phyloP scores from a whole-genome alignment of 805 yeast species.

The Pichia manshurica region DNA sequence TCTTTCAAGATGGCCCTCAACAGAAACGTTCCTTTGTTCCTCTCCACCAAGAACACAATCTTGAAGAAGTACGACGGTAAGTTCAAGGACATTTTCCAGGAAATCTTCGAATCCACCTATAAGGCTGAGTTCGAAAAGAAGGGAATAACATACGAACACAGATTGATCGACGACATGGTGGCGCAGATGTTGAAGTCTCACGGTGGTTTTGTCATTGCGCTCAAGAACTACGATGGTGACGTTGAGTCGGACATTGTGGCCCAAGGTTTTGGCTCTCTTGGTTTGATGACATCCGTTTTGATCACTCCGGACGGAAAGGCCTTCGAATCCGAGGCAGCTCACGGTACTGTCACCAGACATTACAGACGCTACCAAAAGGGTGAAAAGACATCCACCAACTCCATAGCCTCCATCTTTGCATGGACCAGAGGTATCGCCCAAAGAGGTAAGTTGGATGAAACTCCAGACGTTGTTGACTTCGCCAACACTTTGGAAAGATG shows the following conservation, averaged over 20 bases:
- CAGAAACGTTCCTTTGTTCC: constrained; percentile 57
- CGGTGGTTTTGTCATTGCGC: constrained; percentile 76
- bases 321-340: constrained; percentile 84
- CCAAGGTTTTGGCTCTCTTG: constrained; percentile 81
- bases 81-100: constrained; percentile 75
- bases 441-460: constrained; percentile 70
- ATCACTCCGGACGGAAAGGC: constrained; percentile 83
- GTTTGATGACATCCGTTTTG: constrained; percentile 77
- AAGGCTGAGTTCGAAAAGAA: constrained; percentile 49
- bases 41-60: constrained; percentile 76
- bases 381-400: constrained; percentile 77
- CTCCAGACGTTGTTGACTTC: constrained; percentile 65
- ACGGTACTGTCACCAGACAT: constrained; percentile 84
- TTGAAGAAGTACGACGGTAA: constrained; percentile 78
- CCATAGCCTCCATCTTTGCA: constrained; percentile 80
- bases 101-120: constrained; percentile 54
- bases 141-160: constrained; percentile 71
- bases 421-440: constrained; percentile 83
- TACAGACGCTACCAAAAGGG: constrained; percentile 78
- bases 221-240: constrained; percentile 83
- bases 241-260: constrained; percentile 83
- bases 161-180: constrained; percentile 83
- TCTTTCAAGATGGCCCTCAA: constrained; percentile 69
- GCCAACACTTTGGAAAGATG: constrained; percentile 61
- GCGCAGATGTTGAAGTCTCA: constrained; percentile 83